Percentiles rank a stretch among this genome's conserved stretches.
Conservation (phyloP, 2,329 filamentous ascomycete species). For the Dothidotthia symphoricarpi region DNA sequence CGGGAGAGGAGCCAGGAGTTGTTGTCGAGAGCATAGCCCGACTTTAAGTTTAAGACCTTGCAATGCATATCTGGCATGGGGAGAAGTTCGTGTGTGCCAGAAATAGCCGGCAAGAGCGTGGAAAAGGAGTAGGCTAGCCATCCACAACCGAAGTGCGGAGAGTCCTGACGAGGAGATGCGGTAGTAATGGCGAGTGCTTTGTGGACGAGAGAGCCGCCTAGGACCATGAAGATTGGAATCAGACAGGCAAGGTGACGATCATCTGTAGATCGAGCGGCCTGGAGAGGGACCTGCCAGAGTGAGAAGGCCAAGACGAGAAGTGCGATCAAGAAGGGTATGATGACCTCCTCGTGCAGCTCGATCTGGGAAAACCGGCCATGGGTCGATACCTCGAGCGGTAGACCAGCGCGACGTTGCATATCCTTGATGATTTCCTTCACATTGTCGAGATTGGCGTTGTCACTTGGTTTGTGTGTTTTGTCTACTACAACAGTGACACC, state of each 20-base stretch:
- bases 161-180: not conserved
- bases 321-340: no score
- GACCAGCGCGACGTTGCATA: no score
- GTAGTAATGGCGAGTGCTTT: not conserved
- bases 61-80: slow-evolving; percentile 4
- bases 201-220: not conserved
- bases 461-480: no score
- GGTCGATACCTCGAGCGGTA: no score
- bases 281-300: no score
- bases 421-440: no score
- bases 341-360: no score
- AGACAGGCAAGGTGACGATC: not conserved
- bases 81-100: not conserved
- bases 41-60: slow-evolving; percentile 1
- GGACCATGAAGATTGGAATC: not conserved
- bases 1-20: slow-evolving; percentile 3
- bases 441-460: no score
- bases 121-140: not conserved
- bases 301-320: no score
- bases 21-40: slow-evolving; percentile 2
- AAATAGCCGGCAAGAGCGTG: not conserved
- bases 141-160: not conserved
- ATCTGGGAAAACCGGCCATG: no score
- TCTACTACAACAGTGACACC: no score
- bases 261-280: no score